Percentiles rank a stretch among this genome's conserved stretches.
phyloP scores from a whole-genome alignment of 192 early-diverging fungal species.

The Obelidium mucronatum region DNA sequence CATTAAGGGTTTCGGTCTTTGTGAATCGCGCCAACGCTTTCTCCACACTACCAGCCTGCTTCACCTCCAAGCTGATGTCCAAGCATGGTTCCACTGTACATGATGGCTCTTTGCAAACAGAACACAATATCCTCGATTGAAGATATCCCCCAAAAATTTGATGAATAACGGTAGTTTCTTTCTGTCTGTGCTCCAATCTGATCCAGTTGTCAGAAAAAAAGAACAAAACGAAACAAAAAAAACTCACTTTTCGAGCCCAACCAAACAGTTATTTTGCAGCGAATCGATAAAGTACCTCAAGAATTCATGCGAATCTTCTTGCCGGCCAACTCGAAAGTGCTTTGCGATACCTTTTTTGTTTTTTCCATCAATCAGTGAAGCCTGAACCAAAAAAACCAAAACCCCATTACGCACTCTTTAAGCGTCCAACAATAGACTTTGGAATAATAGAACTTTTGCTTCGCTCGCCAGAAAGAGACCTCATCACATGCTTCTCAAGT shows the following conservation, averaged over 20 bases:
- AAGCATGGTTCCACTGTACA: conserved; percentile 79
- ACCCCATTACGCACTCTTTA: conserved; percentile 60
- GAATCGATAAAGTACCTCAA: conserved; percentile 73
- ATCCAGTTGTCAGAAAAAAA: conserved; percentile 3
- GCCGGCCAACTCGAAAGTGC: conserved; percentile 78
- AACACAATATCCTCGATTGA: conserved; percentile 80
- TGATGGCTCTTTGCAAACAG: conserved; percentile 73
- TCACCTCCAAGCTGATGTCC: conserved; percentile 82
- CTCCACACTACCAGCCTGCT: conserved; percentile 65
- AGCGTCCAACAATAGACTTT: conserved; percentile 66
- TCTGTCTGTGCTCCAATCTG: conserved; percentile 64
- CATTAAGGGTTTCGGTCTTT: conserved; percentile 69
- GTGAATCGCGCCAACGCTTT: conserved; percentile 76
- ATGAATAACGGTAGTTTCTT: conserved; percentile 77
- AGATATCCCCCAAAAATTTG: conserved; percentile 86
- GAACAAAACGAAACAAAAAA: conserved; percentile 28
- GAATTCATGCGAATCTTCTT: conserved; percentile 94
- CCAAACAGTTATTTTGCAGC: conserved; percentile 68
- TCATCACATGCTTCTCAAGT: conserved; percentile 70
- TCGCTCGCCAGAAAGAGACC: conserved; percentile 53
- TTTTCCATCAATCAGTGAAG: background rate
- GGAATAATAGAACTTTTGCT: conserved; percentile 61
- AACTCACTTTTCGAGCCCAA: conserved; percentile 58
- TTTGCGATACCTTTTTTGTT: conserved; percentile 64
- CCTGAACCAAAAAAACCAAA: conserved; percentile 18